Percentiles rank a stretch among this genome's conserved stretches.
These are phyloP conservation scores for Lepidopterella palustris DNA, from an alignment of 495 filamentous ascomycete species.

Conservation along the genomic window DNA sequence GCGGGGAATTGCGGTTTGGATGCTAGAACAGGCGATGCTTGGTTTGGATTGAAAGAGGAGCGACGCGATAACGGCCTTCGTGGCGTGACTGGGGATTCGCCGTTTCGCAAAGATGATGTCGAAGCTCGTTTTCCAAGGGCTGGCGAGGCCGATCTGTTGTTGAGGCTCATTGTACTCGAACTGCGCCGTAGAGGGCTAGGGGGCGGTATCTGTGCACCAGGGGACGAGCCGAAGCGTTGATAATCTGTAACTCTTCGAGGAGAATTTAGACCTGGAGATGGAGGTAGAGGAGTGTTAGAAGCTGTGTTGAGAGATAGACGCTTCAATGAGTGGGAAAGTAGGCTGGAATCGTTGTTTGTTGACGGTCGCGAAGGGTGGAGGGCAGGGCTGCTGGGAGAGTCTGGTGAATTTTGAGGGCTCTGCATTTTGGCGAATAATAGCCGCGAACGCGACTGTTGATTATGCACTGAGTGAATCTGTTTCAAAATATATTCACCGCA, in stretches of 20 bases:
- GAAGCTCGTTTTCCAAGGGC: constrained; percentile 46
- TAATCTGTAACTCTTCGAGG: constrained; percentile 13
- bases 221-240: constrained; percentile 26
- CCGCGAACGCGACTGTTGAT: not conserved
- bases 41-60: constrained; percentile 45
- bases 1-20: constrained; percentile 34
- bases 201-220: constrained; percentile 27
- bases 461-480: not conserved
- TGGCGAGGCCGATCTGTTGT: constrained; percentile 33
- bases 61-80: constrained; percentile 41
- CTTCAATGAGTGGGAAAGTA: constrained; percentile 41
- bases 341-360: constrained; percentile 28
- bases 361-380: constrained; percentile 8
- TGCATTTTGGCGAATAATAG: constrained; percentile 1
- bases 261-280: constrained; percentile 36
- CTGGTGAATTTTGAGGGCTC: not conserved
- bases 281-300: constrained; percentile 41
- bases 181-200: constrained; percentile 38
- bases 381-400: not conserved
- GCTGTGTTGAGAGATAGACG: constrained; percentile 44
- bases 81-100: constrained; percentile 38
- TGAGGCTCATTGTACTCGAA: constrained; percentile 44
- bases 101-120: constrained; percentile 46
- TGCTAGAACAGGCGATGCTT: constrained; percentile 33
- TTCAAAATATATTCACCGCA: not conserved